Evolutionary conservation across 1,284 basidiomycete species (phyloP).

Genomic region (Malassezia vespertilionis): DNA sequence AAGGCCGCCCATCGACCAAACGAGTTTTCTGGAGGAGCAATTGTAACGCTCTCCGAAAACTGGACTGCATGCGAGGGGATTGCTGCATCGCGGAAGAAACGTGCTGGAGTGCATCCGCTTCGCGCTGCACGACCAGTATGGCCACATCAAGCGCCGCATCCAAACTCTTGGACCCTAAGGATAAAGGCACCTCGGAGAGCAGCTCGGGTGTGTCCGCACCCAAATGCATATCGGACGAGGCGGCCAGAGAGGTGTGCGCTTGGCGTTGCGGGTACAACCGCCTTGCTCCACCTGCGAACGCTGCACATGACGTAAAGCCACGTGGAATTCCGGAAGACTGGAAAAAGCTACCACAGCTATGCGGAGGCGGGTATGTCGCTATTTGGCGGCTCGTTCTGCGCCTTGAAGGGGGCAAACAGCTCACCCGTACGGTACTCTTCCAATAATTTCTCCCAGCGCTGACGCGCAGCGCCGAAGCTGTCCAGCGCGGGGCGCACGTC

Average conservation of each 20-base stretch:
- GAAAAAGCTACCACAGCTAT: not conserved
- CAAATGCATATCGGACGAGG: too few relatives aligned
- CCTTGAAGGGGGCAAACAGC: conserved; percentile 11
- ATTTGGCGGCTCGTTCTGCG: not conserved
- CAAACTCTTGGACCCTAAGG: too few relatives aligned
- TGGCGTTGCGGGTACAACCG: too few relatives aligned
- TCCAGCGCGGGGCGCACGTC: conserved; percentile 40
- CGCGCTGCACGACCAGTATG: not conserved
- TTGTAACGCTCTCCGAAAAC: conserved; percentile 21
- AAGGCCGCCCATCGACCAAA: conserved; percentile 15
- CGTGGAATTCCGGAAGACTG: not conserved
- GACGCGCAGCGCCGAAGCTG: conserved; percentile 24
- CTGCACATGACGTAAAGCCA: not conserved
- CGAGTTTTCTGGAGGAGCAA: conserved; percentile 24
- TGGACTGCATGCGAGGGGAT: not conserved
- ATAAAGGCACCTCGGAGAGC: too few relatives aligned
- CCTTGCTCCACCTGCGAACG: not conserved
- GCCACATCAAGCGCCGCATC: not conserved
- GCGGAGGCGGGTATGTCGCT: not conserved
- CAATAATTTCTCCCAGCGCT: conserved; percentile 25
- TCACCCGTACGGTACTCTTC: conserved; percentile 34
- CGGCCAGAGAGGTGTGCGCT: too few relatives aligned
- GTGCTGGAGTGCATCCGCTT: conserved; percentile 5
- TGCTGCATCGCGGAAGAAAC: not conserved
- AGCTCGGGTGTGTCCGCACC: too few relatives aligned